phyloP scores from a whole-genome alignment of 2,329 filamentous ascomycete species.

The Cadophora luteo-olivacea region DNA sequence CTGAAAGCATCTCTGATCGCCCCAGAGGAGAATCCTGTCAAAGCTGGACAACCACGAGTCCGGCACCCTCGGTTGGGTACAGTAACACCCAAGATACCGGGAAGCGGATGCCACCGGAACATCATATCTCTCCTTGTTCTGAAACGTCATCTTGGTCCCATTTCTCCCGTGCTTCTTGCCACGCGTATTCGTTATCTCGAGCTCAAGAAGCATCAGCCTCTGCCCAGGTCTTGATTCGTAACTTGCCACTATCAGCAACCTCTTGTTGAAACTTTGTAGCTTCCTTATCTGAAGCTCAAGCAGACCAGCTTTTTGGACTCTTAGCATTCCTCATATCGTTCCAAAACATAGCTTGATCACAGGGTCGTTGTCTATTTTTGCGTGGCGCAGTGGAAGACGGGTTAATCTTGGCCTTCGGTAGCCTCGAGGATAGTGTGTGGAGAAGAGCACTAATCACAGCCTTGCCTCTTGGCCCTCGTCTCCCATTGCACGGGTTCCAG shows the following conservation, averaged over 20 bases:
- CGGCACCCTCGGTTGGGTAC: not conserved
- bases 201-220: too few relatives aligned
- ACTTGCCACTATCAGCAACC: too few relatives aligned
- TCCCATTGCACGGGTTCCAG: not conserved
- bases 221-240: too few relatives aligned
- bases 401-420: not conserved
- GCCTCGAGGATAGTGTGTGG: not conserved
- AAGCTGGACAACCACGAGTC: too few relatives aligned
- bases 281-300: not conserved
- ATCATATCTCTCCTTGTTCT: not conserved
- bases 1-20: not conserved
- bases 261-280: not conserved
- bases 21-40: not conserved
- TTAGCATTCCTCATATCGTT: not conserved
- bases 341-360: not conserved
- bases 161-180: not conserved
- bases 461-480: slow-evolving; percentile 1
- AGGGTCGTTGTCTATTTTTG: not conserved
- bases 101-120: not conserved
- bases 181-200: too few relatives aligned
- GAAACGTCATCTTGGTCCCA: not conserved
- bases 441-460: not conserved
- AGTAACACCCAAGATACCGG: too few relatives aligned
- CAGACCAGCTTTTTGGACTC: not conserved
- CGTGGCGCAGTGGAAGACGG: not conserved